Evolutionary conservation across 805 yeast species (phyloP).

Genomic region (Candida tibetensis): DNA sequence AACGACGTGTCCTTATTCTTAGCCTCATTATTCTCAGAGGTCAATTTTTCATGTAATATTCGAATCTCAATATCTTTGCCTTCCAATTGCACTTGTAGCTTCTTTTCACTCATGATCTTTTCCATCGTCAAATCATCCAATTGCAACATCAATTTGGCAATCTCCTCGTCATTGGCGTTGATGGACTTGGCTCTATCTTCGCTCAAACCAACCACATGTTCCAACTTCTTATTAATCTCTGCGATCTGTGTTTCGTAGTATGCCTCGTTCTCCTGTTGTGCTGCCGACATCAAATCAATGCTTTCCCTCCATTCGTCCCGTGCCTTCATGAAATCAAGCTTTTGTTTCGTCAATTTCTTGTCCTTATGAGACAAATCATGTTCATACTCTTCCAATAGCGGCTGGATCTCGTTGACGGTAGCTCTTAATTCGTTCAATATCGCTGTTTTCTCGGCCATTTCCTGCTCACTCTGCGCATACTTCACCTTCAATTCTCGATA

Average conservation of each 20-base stretch:
- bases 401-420: conserved; percentile 49
- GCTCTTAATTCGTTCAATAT: conserved; percentile 47
- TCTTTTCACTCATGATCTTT: conserved; percentile 12
- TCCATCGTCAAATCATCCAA: conserved; percentile 15
- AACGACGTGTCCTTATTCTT: not conserved
- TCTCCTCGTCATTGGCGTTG: conserved; percentile 8
- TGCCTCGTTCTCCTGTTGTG: conserved; percentile 54
- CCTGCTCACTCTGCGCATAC: conserved; percentile 19
- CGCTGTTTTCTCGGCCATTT: conserved; percentile 42
- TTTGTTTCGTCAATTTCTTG: conserved; percentile 44
- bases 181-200: not conserved
- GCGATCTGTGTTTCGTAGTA: conserved; percentile 46
- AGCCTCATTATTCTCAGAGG: conserved; percentile 1
- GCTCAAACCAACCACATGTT: not conserved
- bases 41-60: conserved; percentile 8
- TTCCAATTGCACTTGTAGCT: conserved; percentile 12
- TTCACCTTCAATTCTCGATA: conserved; percentile 17
- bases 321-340: conserved; percentile 48
- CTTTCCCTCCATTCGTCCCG: conserved; percentile 59
- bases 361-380: conserved; percentile 44
- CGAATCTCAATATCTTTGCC: conserved; percentile 12
- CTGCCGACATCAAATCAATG: conserved; percentile 51
- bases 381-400: conserved; percentile 47
- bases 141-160: conserved; percentile 6
- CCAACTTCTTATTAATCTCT: conserved; percentile 22